Conservation (phyloP, 2,329 filamentous ascomycete species). For the Cercospora janseana region DNA sequence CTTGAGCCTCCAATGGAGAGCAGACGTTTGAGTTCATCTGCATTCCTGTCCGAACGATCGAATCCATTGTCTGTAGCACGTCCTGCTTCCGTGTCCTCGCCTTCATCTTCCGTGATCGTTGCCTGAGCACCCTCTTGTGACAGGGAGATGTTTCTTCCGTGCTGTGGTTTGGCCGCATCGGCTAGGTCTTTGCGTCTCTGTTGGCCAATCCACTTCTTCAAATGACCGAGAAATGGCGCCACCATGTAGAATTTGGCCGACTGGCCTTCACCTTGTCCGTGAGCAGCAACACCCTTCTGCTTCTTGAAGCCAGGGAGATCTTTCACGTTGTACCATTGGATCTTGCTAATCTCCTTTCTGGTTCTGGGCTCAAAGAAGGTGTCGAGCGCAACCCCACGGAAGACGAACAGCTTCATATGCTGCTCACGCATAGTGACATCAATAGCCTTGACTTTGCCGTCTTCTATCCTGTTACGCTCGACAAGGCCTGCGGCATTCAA, state of each 20-base stretch:
- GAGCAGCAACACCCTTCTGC: slow-evolving; percentile 63
- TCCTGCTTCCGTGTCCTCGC: slow-evolving; percentile 20
- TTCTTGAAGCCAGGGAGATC: slow-evolving; percentile 81
- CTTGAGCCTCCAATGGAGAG: slow-evolving; percentile 42
- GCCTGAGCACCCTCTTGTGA: slow-evolving; percentile 19
- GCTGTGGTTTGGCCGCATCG: slow-evolving; percentile 11
- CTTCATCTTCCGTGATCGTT: slow-evolving; percentile 25
- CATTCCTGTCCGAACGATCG: slow-evolving; percentile 22
- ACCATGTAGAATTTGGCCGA: slow-evolving; percentile 98
- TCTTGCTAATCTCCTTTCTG: slow-evolving; percentile 95
- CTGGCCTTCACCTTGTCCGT: slow-evolving; percentile 58
- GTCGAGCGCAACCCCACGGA: slow-evolving; percentile 82
- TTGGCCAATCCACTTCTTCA: slow-evolving; percentile 88
- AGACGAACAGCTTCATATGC: slow-evolving; percentile 88
- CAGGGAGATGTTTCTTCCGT: slow-evolving; percentile 18
- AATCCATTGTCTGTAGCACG: slow-evolving; percentile 19
- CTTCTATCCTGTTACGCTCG: slow-evolving; percentile 53
- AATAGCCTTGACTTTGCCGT: slow-evolving; percentile 72
- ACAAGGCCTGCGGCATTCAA: slow-evolving; percentile 73
- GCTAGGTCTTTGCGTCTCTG: slow-evolving; percentile 68
- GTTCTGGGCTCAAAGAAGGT: slow-evolving; percentile 86
- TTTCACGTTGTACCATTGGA: slow-evolving; percentile 88
- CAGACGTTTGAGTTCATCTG: slow-evolving; percentile 51
- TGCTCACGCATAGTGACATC: slow-evolving; percentile 89
- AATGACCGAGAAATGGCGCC: slow-evolving; percentile 78